A percentile compares a stretch with the other conserved stretches of the same genome.
Evolutionary conservation across 805 yeast genomes (phyloP).

Genomic region (Sugiyamaella chiloensis): DNA sequence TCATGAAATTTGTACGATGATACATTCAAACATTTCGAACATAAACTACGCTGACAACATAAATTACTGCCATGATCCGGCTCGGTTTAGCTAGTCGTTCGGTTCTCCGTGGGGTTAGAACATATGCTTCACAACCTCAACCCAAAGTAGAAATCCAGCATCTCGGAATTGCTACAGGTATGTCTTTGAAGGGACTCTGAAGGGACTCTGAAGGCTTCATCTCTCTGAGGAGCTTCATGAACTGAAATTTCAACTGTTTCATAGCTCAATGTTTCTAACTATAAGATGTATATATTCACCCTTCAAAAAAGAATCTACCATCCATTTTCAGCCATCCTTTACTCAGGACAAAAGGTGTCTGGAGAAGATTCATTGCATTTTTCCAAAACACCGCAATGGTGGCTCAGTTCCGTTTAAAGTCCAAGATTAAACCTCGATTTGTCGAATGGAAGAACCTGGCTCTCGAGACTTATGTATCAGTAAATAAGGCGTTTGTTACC

Average conservation of each 20-base stretch:
- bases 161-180: conserved; percentile 20
- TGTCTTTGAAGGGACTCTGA: too few relatives aligned
- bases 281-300: conserved; percentile 50
- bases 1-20: too few relatives aligned
- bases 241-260: neutral
- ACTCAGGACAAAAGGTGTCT: conserved; percentile 42
- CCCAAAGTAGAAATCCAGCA: conserved; percentile 18
- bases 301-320: conserved; percentile 47
- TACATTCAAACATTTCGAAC: too few relatives aligned
- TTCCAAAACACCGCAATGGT: conserved; percentile 63
- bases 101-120: too few relatives aligned
- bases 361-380: conserved; percentile 58
- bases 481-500: conserved; percentile 78
- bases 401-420: conserved; percentile 65
- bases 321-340: conserved; percentile 42
- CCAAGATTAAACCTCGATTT: conserved; percentile 63
- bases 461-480: conserved; percentile 67
- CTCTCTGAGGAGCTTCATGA: too few relatives aligned
- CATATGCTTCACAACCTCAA: neutral
- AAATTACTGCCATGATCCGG: too few relatives aligned
- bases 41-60: too few relatives aligned
- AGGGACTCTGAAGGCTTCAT: too few relatives aligned
- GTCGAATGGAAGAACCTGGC: conserved; percentile 83
- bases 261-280: neutral
- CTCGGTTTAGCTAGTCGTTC: too few relatives aligned